Base-by-base conservation (phyloP, 495 filamentous ascomycete genomes). In the Neurospora discreta region DNA sequence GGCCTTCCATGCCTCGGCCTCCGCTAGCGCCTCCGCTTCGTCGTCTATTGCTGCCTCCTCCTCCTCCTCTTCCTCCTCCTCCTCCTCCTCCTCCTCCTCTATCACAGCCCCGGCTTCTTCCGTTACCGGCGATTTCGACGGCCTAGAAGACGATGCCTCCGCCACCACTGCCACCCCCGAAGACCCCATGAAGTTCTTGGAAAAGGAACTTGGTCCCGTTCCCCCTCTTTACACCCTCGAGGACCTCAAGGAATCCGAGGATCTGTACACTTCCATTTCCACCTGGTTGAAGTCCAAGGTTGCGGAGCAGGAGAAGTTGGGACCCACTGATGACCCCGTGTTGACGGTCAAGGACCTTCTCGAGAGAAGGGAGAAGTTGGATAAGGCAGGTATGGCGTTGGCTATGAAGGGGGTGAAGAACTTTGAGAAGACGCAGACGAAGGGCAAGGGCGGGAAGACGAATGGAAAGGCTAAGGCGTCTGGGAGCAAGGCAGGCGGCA, bases 201-300 rank as follows among this genome's bases (percentile, higher is more conserved):
- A 78, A 38, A 80, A 85, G 67, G 78, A 82, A 9, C 76, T 80
- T 42, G 82, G 82, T 13, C 79, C 85, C 16, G 77, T 84, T 16
- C 83, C 88, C 8, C 85, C 89, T 43, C 77, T 86, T 30, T 92
- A 91, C 78, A 86, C 80, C 6, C 73, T 84, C 20, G 87, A 86
- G 13, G 93, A 97, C 75, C 83, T 94, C 10, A 82, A 85, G 69
- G 80, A 84, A 41, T 80, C 89, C 38, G 82, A 85, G 74, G 78
- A 83, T 15, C 77, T 83, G 15, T 84, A 86, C 69, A 79, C 81
- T 15, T 77, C 81, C 18, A 83, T 85, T 39, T 73, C 80, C 10
- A 74, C 79, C n/a, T 97, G 93, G 93, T 82, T 96, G 26, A 85
- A 88, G 52, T 84, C 88, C 77, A 89, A 90, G 76, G 79, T 90